Evolutionary conservation across 768 basidiomycete species (phyloP), one percentile per base, ranked within the genome.

Genomic region (Tremella fuciformis): DNA sequence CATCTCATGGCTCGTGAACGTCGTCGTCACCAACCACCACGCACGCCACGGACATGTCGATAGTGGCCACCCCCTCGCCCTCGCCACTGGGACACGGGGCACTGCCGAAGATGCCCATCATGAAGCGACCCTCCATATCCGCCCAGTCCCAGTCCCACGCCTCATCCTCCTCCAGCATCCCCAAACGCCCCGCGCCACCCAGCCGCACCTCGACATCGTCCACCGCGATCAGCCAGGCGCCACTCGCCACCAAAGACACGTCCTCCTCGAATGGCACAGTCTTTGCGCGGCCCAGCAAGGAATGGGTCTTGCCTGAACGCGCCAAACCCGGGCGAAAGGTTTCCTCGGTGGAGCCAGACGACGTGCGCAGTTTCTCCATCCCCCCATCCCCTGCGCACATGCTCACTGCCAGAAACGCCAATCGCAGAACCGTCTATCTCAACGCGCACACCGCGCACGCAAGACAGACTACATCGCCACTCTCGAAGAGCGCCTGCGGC

Each of bases 301-400:
- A 76, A 57, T 76, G 75, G 75, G 73, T 76, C 1, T 41, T 76
- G n/a, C 75, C 75, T 22, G 71, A 76, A 49, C 57, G 75, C 6
- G 73, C 75, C 0, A 76, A 76, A 53, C 75, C 75, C 1, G 75
- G 75, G 15, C 55, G 75, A 29, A 76, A 76, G 48, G 66, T 70
- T 47, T 59, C 59, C 13, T 59, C 49, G 15, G 71, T 69, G 40
- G 68, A 73, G 49, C 71, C 69, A 9, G 71, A 73, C 44, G 64
- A 66, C 41, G 71, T 73, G 66, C 64, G 71, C 67, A 34, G 21
- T 49, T 25, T 21, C 42, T 46, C 22, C 42, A 18, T 46, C 16
- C 22, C 26, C 18, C 19, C 39, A 22, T 9, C 50, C 42, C 19
- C 37, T 16, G 29, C 18, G 2, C n/a, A 4, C n/a, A 13, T 26